These are phyloP conservation scores for Ramaria rubella DNA, from an alignment of 768 basidiomycete species.

Conservation along the genomic window DNA sequence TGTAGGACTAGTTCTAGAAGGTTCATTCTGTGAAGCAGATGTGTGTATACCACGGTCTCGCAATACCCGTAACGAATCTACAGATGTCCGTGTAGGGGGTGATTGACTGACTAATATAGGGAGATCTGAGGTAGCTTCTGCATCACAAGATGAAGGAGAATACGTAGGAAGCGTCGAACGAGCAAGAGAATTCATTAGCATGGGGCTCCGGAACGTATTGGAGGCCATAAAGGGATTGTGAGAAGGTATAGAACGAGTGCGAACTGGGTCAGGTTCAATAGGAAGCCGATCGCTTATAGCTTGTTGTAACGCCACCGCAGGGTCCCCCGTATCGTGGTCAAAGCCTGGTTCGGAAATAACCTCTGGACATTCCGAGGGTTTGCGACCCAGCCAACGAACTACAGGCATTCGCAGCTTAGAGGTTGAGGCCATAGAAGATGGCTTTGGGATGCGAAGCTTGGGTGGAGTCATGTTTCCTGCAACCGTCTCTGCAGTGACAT, in stretches of 20 bases:
- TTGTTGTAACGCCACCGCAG: not conserved
- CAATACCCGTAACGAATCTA: conserved; percentile 52
- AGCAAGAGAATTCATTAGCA: conserved; percentile 3
- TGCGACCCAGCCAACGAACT: conserved; percentile 1
- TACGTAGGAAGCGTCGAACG: conserved; percentile 1
- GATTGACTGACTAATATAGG: conserved; percentile 23
- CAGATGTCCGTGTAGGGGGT: conserved; percentile 40
- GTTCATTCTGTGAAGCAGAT: conserved; percentile 15
- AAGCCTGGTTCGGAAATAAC: not conserved
- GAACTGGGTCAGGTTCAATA: conserved; percentile 8
- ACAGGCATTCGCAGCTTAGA: not conserved
- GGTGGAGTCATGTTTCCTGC: not conserved
- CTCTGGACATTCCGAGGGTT: not conserved
- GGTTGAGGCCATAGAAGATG: not conserved
- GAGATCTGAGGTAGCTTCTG: not conserved
- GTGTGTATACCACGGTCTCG: conserved; percentile 26
- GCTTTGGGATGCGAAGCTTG: not conserved
- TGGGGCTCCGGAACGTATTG: not conserved
- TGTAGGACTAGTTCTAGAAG: conserved; percentile 11
- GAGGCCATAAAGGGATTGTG: not conserved
- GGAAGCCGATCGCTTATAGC: conserved; percentile 2
- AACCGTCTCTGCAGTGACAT: not conserved
- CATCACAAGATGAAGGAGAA: not conserved
- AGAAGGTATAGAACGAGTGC: not conserved
- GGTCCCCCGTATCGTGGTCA: not conserved